These are phyloP conservation scores for Dittrichia graveolens DNA, from an alignment of 129 eudicot genomes.

Conservation along the genomic window DNA sequence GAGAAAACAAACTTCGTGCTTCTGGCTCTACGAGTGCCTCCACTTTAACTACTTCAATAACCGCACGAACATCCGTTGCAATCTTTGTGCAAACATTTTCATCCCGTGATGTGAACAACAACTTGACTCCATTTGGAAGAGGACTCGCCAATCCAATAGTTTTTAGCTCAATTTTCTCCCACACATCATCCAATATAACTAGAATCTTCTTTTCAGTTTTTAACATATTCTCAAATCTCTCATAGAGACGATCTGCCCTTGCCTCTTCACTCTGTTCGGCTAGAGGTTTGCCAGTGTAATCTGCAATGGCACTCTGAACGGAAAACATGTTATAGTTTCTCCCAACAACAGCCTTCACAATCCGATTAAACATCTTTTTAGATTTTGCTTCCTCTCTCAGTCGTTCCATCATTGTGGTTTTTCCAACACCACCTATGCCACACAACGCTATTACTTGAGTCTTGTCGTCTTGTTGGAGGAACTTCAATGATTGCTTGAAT, in stretches of 20 bases:
- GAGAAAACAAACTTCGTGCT: neutral
- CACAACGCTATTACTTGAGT: neutral
- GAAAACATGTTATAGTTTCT: neutral
- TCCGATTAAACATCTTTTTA: neutral
- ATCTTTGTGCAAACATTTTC: neutral
- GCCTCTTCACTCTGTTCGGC: neutral
- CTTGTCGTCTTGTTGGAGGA: neutral
- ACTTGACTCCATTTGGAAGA: neutral
- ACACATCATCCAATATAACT: neutral
- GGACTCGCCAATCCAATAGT: constrained; percentile 4
- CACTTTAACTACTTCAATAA: neutral
- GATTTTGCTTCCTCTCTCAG: neutral
- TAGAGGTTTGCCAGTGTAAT: neutral
- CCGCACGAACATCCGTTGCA: neutral
- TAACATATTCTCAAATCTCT: neutral
- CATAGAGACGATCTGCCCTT: neutral
- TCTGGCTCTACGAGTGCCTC: neutral
- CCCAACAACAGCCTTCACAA: constrained; percentile 3
- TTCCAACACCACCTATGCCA: neutral
- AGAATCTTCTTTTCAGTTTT: neutral
- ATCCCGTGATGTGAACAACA: neutral
- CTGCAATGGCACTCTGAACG: neutral
- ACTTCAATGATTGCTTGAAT: neutral
- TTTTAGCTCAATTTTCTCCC: neutral
- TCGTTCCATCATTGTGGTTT: constrained; percentile 12